These are phyloP conservation scores for Cladosporium velox DNA, from an alignment of 2,329 filamentous ascomycete species.

Conservation along the genomic window DNA sequence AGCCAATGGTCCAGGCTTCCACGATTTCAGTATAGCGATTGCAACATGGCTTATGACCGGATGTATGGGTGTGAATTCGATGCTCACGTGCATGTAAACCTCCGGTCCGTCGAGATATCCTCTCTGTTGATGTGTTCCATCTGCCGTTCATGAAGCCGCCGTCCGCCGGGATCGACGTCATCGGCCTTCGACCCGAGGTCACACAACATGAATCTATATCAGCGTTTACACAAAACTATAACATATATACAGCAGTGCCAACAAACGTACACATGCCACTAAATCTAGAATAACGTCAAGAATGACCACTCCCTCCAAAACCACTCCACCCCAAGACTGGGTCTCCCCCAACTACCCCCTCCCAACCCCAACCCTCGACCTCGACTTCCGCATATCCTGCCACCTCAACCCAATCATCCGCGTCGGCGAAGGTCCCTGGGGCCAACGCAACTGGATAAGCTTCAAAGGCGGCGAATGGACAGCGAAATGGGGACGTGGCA, in stretches of 20 bases:
- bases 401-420: constrained; percentile 54
- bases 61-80: no score
- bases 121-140: neutral
- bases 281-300: neutral
- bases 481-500: constrained; percentile 54
- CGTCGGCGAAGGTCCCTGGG: constrained; percentile 50
- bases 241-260: neutral
- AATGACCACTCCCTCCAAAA: neutral
- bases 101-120: neutral
- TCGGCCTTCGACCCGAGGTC: neutral
- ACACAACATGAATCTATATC: neutral
- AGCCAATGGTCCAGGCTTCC: no score
- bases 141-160: neutral
- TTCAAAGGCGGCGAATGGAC: constrained; percentile 55
- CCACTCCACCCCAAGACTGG: neutral
- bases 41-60: no score
- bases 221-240: neutral
- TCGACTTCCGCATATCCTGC: constrained; percentile 57
- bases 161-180: neutral
- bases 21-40: no score
- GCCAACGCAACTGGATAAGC: constrained; percentile 54
- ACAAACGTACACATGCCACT: neutral
- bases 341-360: constrained; percentile 26
- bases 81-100: neutral
- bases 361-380: constrained; percentile 50